Conservation (phyloP, 2,329 filamentous ascomycete genomes). For the Magnaporthales sp. region DNA sequence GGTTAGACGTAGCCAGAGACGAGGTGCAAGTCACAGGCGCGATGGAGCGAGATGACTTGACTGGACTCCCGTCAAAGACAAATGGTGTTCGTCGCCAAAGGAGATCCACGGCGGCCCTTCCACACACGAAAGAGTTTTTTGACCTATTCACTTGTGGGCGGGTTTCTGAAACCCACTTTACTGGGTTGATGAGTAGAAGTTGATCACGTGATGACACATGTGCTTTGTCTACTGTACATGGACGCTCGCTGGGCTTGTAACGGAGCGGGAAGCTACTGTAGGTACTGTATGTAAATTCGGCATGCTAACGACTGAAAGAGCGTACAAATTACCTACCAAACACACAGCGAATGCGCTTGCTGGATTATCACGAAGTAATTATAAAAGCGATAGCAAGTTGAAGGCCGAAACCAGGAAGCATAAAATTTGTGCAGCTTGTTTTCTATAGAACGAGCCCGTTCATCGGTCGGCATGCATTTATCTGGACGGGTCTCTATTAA, state of each 20-base stretch:
- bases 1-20: slow-evolving; percentile 1
- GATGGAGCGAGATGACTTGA: slow-evolving; percentile 13
- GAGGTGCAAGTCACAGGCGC: slow-evolving; percentile 10
- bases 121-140: slow-evolving; percentile 4
- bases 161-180: slow-evolving; percentile 3
- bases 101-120: neutral
- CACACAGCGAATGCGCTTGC: no score
- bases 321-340: no score
- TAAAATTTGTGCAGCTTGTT: neutral
- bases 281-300: no score
- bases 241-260: neutral
- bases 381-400: neutral
- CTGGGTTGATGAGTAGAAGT: neutral
- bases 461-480: neutral
- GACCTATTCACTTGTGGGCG: slow-evolving; percentile 4
- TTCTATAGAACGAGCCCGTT: neutral
- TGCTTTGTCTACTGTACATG: neutral
- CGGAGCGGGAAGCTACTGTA: no score
- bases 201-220: neutral
- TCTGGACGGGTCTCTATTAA: neutral
- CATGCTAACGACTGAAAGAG: no score
- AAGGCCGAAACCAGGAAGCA: neutral
- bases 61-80: slow-evolving; percentile 6
- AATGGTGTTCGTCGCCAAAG: slow-evolving; percentile 5
- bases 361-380: no score